Evolutionary conservation across 768 basidiomycete genomes (phyloP).

Genomic region (Basidioascus undulatus): DNA sequence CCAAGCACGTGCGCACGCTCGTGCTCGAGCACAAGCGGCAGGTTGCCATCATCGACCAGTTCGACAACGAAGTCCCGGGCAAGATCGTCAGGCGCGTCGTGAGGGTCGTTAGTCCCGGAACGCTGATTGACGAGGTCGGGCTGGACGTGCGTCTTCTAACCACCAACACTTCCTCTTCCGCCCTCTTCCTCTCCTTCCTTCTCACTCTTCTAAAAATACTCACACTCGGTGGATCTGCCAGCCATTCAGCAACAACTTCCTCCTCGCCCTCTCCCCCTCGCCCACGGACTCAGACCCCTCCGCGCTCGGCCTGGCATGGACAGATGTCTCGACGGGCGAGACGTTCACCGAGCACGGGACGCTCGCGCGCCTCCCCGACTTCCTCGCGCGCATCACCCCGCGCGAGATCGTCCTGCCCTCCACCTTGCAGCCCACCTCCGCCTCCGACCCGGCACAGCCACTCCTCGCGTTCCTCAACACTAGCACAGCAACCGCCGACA

Average conservation of each 20-base stretch:
- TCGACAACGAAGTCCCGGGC: too few species aligned
- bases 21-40: too few species aligned
- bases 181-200: too few species aligned
- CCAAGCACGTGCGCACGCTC: too few species aligned
- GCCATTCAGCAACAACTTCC: slow-evolving; percentile 66
- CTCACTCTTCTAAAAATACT: too few species aligned
- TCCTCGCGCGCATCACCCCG: slow-evolving; percentile 56
- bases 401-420: slow-evolving; percentile 46
- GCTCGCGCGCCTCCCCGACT: slow-evolving; percentile 40
- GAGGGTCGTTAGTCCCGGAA: slow-evolving; percentile 75
- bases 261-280: slow-evolving; percentile 36
- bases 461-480: neutral
- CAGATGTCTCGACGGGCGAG: slow-evolving; percentile 82
- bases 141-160: too few species aligned
- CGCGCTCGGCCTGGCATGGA: slow-evolving; percentile 53
- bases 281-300: slow-evolving; percentile 6
- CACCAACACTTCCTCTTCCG: too few species aligned
- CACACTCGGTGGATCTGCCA: too few species aligned
- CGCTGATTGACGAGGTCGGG: slow-evolving; percentile 79
- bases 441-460: neutral
- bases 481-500: too few species aligned
- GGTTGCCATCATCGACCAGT: too few species aligned
- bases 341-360: slow-evolving; percentile 49
- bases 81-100: slow-evolving; percentile 52
- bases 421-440: neutral